Evolutionary conservation across 768 basidiomycete genomes (phyloP).

Genomic region (Cystobasidium ongulense): DNA sequence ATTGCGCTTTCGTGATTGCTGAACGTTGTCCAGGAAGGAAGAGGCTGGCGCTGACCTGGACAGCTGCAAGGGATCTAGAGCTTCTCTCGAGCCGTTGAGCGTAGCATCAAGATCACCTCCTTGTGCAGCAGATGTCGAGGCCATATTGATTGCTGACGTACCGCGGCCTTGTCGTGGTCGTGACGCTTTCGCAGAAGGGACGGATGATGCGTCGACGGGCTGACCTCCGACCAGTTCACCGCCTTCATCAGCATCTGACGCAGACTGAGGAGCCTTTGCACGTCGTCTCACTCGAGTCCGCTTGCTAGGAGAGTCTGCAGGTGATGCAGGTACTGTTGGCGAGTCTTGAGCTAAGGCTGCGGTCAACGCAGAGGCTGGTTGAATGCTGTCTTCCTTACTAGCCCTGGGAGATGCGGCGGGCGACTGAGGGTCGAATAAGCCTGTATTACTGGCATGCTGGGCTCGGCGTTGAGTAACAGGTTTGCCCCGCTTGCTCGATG

Average conservation of each 20-base stretch:
- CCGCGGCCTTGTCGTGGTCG: background rate
- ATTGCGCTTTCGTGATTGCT: background rate
- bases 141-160: background rate
- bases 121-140: background rate
- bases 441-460: background rate
- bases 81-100: background rate
- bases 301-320: background rate
- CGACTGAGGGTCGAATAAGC: background rate
- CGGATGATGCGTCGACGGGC: background rate
- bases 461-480: background rate
- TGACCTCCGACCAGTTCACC: background rate
- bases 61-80: background rate
- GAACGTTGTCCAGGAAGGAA: conserved; percentile 1
- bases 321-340: background rate
- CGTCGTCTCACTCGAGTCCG: background rate
- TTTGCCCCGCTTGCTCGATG: conserved; percentile 1
- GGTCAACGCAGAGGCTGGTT: background rate
- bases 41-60: conserved; percentile 21
- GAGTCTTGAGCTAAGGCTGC: background rate
- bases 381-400: background rate
- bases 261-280: background rate
- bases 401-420: background rate
- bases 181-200: background rate
- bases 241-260: background rate
- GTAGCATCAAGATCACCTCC: background rate